Percentiles rank a stretch among this genome's conserved stretches.
Conservation (phyloP, 108 stramenopile species). For the Epithemia pelagica region DNA sequence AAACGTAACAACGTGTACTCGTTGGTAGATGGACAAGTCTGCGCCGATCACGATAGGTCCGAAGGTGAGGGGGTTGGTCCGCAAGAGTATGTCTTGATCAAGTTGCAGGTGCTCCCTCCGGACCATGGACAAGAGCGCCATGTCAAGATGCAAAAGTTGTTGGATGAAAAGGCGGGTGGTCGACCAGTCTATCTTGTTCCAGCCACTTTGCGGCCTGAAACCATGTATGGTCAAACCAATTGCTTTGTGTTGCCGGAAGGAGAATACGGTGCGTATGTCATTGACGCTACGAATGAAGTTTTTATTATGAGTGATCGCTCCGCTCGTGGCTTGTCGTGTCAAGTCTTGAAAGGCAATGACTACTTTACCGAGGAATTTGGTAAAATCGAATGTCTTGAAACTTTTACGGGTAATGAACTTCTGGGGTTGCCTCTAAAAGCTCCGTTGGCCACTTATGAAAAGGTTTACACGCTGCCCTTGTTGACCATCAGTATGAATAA, state of each 20-base stretch:
- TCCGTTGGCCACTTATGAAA: conserved; percentile 89
- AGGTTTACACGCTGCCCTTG: conserved; percentile 95
- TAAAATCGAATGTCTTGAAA: conserved; percentile 71
- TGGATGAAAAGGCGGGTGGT: conserved; percentile 38
- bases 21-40: conserved; percentile 94
- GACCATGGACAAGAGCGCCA: conserved; percentile 72
- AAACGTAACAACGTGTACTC: conserved; percentile 95
- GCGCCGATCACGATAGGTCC: conserved; percentile 97
- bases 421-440: conserved; percentile 90
- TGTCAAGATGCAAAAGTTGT: conserved; percentile 51
- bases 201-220: conserved; percentile 97
- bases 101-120: conserved; percentile 83
- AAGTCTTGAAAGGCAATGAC: conserved; percentile 63
- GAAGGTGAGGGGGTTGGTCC: conserved; percentile 97
- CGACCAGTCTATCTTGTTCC: conserved; percentile 87
- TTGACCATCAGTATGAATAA: conserved; percentile 96
- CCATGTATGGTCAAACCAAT: conserved; percentile 99
- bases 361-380: conserved; percentile 83
- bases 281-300: conserved; percentile 81
- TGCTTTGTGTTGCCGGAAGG: conserved; percentile 96
- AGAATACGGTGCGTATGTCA: conserved; percentile 94
- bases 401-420: conserved; percentile 85
- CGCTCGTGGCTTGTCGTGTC: conserved; percentile 89
- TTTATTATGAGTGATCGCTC: conserved; percentile 89
- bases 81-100: conserved; percentile 98